A percentile compares a stretch with the other conserved stretches of the same genome.
phyloP scores from a whole-genome alignment of 108 stramenopile genomes.

The Aurantiochytrium sp. region DNA sequence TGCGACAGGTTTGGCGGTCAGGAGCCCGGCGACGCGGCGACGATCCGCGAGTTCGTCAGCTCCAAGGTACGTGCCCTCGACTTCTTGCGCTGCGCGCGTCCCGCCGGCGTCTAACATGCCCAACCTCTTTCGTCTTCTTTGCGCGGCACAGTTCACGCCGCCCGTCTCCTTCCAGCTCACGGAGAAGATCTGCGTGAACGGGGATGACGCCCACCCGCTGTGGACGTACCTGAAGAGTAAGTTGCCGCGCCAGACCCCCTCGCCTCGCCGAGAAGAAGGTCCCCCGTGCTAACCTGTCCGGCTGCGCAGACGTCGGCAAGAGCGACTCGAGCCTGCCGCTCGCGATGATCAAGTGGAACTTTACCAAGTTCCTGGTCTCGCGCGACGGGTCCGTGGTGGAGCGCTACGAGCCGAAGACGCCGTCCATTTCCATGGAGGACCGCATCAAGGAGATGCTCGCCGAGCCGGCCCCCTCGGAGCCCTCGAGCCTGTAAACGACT shows the following conservation, averaged over 20 bases:
- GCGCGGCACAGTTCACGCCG: not conserved
- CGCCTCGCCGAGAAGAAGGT: no score
- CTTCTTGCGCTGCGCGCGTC: no score
- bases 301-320: not conserved
- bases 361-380: conserved; percentile 12
- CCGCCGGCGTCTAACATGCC: no score
- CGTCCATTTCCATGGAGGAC: not conserved
- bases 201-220: conserved; percentile 43
- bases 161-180: conserved; percentile 40
- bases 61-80: conserved; percentile 25
- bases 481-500: not conserved
- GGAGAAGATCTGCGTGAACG: conserved; percentile 59
- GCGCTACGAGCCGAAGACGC: not conserved
- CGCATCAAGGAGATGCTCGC: conserved; percentile 12
- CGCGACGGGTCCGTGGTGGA: not conserved
- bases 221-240: conserved; percentile 48
- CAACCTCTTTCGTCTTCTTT: conserved; percentile 20
- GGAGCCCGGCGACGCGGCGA: conserved; percentile 30
- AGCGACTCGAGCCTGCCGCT: not conserved
- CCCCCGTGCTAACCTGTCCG: no score
- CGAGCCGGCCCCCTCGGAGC: not conserved
- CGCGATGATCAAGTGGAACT: conserved; percentile 30
- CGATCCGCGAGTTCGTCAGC: not conserved
- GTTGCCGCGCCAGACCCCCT: not conserved
- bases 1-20: conserved; percentile 44